Conservation (phyloP, 305 asterid species). For the Fraxinus sp. region DNA sequence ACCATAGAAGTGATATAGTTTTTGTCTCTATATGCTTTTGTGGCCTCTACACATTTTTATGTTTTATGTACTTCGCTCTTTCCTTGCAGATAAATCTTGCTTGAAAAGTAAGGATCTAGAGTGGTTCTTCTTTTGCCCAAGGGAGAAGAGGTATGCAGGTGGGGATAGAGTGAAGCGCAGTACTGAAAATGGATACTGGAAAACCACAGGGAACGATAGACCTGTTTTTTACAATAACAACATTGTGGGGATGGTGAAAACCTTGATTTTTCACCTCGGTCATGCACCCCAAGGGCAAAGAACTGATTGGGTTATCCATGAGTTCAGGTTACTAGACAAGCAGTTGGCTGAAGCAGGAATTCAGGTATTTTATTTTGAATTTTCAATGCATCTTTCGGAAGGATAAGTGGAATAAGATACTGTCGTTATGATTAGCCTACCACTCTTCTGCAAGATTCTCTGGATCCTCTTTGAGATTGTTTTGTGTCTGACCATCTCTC, state of each 20-base stretch:
- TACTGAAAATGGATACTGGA: constrained; percentile 85
- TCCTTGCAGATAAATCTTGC: constrained; percentile 61
- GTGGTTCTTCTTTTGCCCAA: constrained; percentile 94
- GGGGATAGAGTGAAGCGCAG: constrained; percentile 81
- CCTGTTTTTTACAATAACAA: constrained; percentile 29
- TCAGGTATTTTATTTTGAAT: constrained; percentile 46
- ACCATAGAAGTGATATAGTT: not conserved
- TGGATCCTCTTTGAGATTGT: not conserved
- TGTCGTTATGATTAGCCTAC: not conserved
- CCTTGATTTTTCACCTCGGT: constrained; percentile 80
- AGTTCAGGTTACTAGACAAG: constrained; percentile 54
- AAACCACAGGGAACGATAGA: constrained; percentile 81
- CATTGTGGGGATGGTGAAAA: constrained; percentile 65
- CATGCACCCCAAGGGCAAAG: constrained; percentile 73
- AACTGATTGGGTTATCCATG: constrained; percentile 87
- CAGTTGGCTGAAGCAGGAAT: constrained; percentile 52
- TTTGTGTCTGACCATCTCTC: not conserved
- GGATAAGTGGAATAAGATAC: not conserved
- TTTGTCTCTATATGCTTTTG: not conserved
- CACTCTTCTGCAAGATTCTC: not conserved
- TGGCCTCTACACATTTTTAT: not conserved
- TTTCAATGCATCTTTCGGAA: not conserved
- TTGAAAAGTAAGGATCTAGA: constrained; percentile 71
- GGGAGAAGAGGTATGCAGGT: constrained; percentile 71
- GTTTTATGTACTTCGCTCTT: not conserved